Base-by-base conservation (phyloP, 2,329 filamentous ascomycete genomes). In the Xylariaceae sp. region DNA sequence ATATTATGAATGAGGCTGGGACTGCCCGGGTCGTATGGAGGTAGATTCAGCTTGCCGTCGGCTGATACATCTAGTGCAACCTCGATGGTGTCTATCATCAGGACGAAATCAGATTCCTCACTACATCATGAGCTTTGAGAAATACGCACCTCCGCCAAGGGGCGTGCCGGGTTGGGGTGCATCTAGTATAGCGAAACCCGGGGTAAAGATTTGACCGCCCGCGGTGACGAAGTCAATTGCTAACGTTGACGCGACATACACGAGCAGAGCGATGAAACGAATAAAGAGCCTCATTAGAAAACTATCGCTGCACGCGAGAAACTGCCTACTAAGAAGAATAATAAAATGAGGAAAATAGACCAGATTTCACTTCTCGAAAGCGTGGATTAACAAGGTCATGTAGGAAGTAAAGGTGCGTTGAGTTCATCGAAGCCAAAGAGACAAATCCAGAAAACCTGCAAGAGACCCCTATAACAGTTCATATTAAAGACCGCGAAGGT, bases 121-220 rank as follows among this genome's bases (percentile, higher is more conserved):
- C 30, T 35, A 21, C 29, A 13, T 40, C 42, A 23, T 32, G 30
- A 23, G 23, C 23, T 26, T 16, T 42, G 35, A 7, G 26, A 29
- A 33, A 46, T 35, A 75, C 80, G 64, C 69, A 83, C 84, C 79
- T 70, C 84, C 84, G 56, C 85, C 85, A 29, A 86, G 67, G 1
- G 85, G 84, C 9, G 84, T 87, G 44, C 80, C 79, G 4, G 84
- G 84, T 57, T 88, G 84, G 10, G 84, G 84, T 26, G 86, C 79
- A 69, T 89, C 81, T 29, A 89, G 73, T 50, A 89, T 81, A 20
- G 80, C 85, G 50, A 89, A 79, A 0, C 87, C 86, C 0, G 86
- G 86, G 0, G 86, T 90, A 64, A 81, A 88, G 48, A 90, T 81
- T 62, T 89, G 85, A 13, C 86, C 86, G 60, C 82, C 82, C 18